Evolutionary conservation across 768 basidiomycete genomes (phyloP).

Genomic region (Arthromyces matolae): DNA sequence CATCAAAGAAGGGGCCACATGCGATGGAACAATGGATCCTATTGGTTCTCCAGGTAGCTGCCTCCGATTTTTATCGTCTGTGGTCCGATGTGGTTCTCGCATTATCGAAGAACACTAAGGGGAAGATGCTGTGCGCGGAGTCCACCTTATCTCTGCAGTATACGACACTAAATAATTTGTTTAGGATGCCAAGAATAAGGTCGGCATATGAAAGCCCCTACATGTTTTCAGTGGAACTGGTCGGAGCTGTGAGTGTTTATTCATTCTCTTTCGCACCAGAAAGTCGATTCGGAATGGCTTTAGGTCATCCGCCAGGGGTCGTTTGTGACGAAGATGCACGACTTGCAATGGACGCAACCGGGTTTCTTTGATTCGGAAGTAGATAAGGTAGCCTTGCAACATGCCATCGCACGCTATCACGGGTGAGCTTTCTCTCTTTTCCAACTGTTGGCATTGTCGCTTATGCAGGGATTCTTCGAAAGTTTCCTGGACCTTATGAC

Average conservation of each 20-base stretch:
- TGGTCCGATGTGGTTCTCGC: not conserved
- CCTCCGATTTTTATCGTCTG: not conserved
- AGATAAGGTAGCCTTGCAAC: constrained; percentile 40
- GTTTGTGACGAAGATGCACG: constrained; percentile 46
- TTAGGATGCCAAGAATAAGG: constrained; percentile 38
- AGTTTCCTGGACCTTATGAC: constrained; percentile 57
- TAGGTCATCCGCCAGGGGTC: constrained; percentile 57
- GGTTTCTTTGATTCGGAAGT: constrained; percentile 34
- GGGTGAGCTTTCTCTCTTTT: constrained; percentile 30
- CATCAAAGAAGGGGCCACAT: not conserved
- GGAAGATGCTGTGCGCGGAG: constrained; percentile 16
- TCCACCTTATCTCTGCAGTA: not conserved
- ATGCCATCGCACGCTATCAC: constrained; percentile 54
- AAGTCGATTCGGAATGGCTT: not conserved
- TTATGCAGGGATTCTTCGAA: too few relatives aligned
- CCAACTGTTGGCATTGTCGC: not conserved
- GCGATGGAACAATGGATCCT: constrained; percentile 2
- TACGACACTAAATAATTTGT: not conserved
- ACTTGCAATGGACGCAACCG: constrained; percentile 49
- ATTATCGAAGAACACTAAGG: not conserved
- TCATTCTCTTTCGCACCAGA: not conserved
- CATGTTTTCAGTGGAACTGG: constrained; percentile 51
- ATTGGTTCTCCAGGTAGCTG: not conserved
- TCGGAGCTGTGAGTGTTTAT: constrained; percentile 43
- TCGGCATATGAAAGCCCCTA: constrained; percentile 49